Evolutionary conservation across 2,329 filamentous ascomycete species (phyloP).

Genomic region (Escovopsis sp.): DNA sequence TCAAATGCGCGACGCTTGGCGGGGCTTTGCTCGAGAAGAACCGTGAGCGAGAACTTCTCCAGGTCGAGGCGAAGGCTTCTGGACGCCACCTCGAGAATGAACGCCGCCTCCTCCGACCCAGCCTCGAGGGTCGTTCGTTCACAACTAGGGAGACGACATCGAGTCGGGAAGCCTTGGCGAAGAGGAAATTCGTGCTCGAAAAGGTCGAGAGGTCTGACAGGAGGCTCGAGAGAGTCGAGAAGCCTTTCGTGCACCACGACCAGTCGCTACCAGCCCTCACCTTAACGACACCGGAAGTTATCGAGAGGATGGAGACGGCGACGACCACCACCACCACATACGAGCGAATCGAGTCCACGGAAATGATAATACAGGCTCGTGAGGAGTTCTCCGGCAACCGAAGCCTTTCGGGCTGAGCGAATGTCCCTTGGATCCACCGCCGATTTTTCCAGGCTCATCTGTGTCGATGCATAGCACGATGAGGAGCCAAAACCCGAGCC

Average conservation of each 20-base stretch:
- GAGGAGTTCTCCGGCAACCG: constrained; percentile 25
- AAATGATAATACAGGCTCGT: constrained; percentile 38
- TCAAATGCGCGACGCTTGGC: constrained; percentile 89
- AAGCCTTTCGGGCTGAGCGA: constrained; percentile 23
- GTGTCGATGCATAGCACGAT: too few species aligned
- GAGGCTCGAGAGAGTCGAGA: too few species aligned
- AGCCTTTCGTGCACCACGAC: too few species aligned
- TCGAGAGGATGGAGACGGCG: not conserved
- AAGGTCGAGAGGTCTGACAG: constrained; percentile 16
- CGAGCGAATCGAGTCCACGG: too few species aligned
- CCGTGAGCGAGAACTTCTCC: constrained; percentile 41
- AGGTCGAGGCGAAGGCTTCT: constrained; percentile 30
- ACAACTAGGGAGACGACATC: too few species aligned
- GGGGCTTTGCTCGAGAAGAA: constrained; percentile 69
- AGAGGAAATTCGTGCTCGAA: constrained; percentile 3
- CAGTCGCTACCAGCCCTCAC: too few species aligned
- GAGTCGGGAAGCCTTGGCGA: constrained; percentile 37
- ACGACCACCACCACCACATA: too few species aligned
- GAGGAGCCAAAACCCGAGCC: too few species aligned
- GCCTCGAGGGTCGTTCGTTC: constrained; percentile 44
- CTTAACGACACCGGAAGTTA: too few species aligned
- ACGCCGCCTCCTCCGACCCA: constrained; percentile 22
- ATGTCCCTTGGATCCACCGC: too few species aligned
- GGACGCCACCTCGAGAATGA: constrained; percentile 22
- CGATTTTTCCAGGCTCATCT: too few species aligned